phyloP scores from a whole-genome alignment of 345 rosid species.

The Euclidium syriacum region DNA sequence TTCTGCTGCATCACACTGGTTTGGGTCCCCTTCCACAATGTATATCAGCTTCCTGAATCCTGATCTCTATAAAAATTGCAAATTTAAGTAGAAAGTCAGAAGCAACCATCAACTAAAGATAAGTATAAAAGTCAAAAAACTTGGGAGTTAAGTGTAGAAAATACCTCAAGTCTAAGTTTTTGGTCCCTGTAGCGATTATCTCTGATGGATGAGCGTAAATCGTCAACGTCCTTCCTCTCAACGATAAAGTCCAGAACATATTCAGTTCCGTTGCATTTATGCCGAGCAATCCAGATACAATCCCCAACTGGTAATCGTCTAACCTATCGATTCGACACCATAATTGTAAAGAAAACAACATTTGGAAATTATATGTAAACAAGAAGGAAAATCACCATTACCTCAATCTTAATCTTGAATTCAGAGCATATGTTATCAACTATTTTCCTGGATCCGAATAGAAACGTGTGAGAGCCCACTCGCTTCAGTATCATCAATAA shows the following conservation, averaged over 20 bases:
- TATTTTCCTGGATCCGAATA: slow-evolving; percentile 52
- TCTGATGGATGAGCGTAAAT: slow-evolving; percentile 73
- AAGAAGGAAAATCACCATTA: no score
- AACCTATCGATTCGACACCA: slow-evolving; percentile 46
- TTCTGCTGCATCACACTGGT: slow-evolving; percentile 74
- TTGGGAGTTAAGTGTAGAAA: not conserved
- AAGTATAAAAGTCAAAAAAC: not conserved
- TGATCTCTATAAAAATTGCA: slow-evolving; percentile 48
- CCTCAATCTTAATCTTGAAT: slow-evolving; percentile 59
- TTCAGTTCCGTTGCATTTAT: slow-evolving; percentile 51
- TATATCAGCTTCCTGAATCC: slow-evolving; percentile 84
- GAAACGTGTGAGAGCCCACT: slow-evolving; percentile 86
- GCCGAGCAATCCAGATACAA: slow-evolving; percentile 89
- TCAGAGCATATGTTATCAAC: slow-evolving; percentile 56
- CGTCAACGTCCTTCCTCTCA: slow-evolving; percentile 85
- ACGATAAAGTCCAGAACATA: slow-evolving; percentile 92
- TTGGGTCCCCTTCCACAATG: slow-evolving; percentile 89
- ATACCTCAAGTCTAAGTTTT: slow-evolving; percentile 75
- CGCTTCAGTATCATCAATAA: slow-evolving; percentile 90
- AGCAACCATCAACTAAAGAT: not conserved
- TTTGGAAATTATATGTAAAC: no score
- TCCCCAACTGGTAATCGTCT: slow-evolving; percentile 86
- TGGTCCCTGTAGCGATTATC: slow-evolving; percentile 91
- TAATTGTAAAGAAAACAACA: no score
- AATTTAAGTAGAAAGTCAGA: slow-evolving; percentile 14